phyloP scores from a whole-genome alignment of 164 flowering plant species.

The Cinnamomum micranthum region DNA sequence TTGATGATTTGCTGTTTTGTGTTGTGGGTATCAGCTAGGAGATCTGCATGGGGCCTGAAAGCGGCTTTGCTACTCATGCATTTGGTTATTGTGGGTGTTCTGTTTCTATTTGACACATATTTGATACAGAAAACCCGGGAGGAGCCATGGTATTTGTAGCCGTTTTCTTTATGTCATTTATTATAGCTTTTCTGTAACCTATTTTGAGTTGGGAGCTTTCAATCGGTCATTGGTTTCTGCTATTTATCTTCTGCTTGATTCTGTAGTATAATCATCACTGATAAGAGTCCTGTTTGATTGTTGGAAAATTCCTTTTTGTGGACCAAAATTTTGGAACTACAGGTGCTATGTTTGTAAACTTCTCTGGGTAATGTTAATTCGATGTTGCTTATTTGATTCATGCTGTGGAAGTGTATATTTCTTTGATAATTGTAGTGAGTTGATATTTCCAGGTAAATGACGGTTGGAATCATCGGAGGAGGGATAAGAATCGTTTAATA shows the following conservation, averaged over 20 bases:
- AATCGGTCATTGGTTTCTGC: too few species aligned
- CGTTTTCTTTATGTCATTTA: not conserved
- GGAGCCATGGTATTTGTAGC: conserved; percentile 59
- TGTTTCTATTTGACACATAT: conserved; percentile 54
- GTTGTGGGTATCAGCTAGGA: conserved; percentile 46
- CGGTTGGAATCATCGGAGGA: too few species aligned
- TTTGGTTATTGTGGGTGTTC: conserved; percentile 53
- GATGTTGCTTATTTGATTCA: not conserved
- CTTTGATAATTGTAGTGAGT: not conserved
- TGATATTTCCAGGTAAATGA: too few species aligned
- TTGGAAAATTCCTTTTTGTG: too few species aligned
- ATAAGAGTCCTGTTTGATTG: too few species aligned
- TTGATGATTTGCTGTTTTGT: not conserved
- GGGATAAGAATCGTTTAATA: too few species aligned
- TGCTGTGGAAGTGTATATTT: not conserved
- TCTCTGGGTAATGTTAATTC: not conserved
- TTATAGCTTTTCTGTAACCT: too few species aligned
- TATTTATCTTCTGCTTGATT: too few species aligned
- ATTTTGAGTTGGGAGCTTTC: too few species aligned
- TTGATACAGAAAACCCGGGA: conserved; percentile 48
- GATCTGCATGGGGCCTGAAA: conserved; percentile 63
- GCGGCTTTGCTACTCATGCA: conserved; percentile 65
- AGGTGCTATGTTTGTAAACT: not conserved
- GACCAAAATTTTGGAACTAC: not conserved
- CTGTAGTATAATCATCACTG: too few species aligned